Conservation (phyloP, 2,329 filamentous ascomycete genomes). For the Talaromyces sp. region DNA sequence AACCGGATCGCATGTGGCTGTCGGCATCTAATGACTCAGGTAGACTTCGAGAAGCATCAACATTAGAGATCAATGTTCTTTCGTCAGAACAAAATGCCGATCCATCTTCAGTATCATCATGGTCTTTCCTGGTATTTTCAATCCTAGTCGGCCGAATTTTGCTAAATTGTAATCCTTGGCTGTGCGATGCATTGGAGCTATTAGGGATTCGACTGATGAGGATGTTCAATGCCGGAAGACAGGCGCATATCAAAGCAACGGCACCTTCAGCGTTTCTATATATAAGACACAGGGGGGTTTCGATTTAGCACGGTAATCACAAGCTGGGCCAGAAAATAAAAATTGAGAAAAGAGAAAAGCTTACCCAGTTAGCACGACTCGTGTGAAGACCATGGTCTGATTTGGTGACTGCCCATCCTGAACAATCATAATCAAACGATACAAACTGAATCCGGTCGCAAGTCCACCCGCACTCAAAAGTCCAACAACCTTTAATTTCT, state of each 20-base stretch:
- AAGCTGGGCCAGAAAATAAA: not conserved
- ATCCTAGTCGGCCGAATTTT: not conserved
- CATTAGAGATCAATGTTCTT: not conserved
- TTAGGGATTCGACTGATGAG: constrained; percentile 6
- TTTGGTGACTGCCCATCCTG: constrained; percentile 27
- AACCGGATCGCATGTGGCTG: not conserved
- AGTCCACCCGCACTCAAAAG: constrained; percentile 36
- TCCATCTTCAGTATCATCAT: not conserved
- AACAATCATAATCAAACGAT: constrained; percentile 34
- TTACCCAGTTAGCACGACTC: constrained; percentile 37
- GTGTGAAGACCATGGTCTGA: constrained; percentile 31
- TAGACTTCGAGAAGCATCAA: not conserved
- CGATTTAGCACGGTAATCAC: too few relatives aligned
- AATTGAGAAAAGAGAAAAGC: not conserved
- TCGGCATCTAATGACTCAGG: not conserved
- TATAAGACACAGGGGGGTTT: not conserved
- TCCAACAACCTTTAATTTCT: constrained; percentile 35
- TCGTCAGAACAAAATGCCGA: not conserved
- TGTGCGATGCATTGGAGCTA: not conserved
- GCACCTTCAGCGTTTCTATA: constrained; percentile 35
- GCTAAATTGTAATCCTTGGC: not conserved
- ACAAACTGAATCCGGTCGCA: constrained; percentile 36
- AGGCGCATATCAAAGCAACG: constrained; percentile 35
- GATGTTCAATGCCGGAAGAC: constrained; percentile 29
- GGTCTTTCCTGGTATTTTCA: not conserved